These are phyloP conservation scores for Fusarium graminum DNA, from an alignment of 2,329 filamentous ascomycete species.

Conservation along the genomic window DNA sequence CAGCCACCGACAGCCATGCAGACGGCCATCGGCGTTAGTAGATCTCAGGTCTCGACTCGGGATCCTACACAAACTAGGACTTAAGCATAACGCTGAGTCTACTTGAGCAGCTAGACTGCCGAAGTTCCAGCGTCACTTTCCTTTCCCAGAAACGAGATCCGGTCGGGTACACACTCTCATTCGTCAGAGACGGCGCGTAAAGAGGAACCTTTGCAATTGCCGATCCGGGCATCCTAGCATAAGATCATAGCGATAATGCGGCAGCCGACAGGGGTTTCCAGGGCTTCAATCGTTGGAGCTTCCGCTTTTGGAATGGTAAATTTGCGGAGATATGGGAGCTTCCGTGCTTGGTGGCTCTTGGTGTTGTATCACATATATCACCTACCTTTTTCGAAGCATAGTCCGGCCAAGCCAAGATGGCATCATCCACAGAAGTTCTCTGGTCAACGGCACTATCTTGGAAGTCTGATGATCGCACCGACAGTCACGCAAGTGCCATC, in stretches of 20 bases:
- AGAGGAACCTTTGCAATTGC: slow-evolving; percentile 34
- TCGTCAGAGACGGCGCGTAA: slow-evolving; percentile 11
- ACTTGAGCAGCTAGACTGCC: slow-evolving; percentile 12
- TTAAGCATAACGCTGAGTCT: slow-evolving; percentile 27
- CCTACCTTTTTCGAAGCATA: slow-evolving; percentile 36
- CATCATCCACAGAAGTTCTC: slow-evolving; percentile 36
- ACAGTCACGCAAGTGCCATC: not conserved
- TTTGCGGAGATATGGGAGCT: slow-evolving; percentile 35
- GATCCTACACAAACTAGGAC: slow-evolving; percentile 18
- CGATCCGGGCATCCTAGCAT: slow-evolving; percentile 21
- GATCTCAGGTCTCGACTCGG: slow-evolving; percentile 4
- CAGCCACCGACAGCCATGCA: not conserved
- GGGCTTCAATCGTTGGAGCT: slow-evolving; percentile 10
- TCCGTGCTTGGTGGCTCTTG: slow-evolving; percentile 38
- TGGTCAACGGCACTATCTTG: not conserved
- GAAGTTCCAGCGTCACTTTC: slow-evolving; percentile 25
- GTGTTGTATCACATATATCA: slow-evolving; percentile 35
- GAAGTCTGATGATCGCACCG: slow-evolving; percentile 10
- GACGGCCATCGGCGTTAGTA: not conserved
- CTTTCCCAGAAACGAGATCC: slow-evolving; percentile 18
- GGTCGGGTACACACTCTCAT: not conserved
- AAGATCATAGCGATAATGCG: slow-evolving; percentile 28
- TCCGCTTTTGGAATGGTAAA: slow-evolving; percentile 31
- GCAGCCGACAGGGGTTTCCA: slow-evolving; percentile 5
- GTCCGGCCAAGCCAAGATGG: slow-evolving; percentile 21